These are phyloP conservation scores for Alisma plantagoaquatica DNA, from an alignment of 106 monocot species.

Conservation along the genomic window DNA sequence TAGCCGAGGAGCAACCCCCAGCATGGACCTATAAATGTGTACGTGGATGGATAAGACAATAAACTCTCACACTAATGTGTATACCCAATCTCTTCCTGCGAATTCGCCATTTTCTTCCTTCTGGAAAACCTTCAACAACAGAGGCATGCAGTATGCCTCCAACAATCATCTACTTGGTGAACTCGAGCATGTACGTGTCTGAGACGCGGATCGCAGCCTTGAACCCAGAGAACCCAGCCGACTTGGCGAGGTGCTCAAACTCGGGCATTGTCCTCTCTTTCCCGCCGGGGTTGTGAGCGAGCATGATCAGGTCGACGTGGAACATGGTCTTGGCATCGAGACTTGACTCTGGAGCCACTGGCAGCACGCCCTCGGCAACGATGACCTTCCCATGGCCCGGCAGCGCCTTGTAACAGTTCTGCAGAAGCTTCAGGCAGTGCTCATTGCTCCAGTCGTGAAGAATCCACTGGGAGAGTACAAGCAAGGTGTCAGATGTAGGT, in stretches of 20 bases:
- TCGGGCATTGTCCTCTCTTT: too few species aligned
- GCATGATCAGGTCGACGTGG: conserved; percentile 8
- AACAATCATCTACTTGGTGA: conserved; percentile 13
- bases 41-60: too few species aligned
- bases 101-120: too few species aligned
- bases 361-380: conserved; percentile 6
- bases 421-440: conserved; percentile 5
- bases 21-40: too few species aligned
- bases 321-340: neutral
- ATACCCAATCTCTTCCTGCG: too few species aligned
- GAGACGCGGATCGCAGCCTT: neutral
- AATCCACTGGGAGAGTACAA: conserved; percentile 2
- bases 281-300: conserved; percentile 17
- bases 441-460: conserved; percentile 13
- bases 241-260: conserved; percentile 9
- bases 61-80: too few species aligned
- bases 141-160: too few species aligned
- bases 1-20: too few species aligned
- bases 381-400: conserved; percentile 2
- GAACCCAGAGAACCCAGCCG: conserved; percentile 14
- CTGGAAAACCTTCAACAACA: too few species aligned
- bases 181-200: conserved; percentile 6
- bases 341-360: conserved; percentile 3
- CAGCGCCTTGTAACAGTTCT: conserved; percentile 7
- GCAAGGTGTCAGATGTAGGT: too few species aligned